phyloP scores from a whole-genome alignment of 306 rosid species.

The Rosa chinensis region DNA sequence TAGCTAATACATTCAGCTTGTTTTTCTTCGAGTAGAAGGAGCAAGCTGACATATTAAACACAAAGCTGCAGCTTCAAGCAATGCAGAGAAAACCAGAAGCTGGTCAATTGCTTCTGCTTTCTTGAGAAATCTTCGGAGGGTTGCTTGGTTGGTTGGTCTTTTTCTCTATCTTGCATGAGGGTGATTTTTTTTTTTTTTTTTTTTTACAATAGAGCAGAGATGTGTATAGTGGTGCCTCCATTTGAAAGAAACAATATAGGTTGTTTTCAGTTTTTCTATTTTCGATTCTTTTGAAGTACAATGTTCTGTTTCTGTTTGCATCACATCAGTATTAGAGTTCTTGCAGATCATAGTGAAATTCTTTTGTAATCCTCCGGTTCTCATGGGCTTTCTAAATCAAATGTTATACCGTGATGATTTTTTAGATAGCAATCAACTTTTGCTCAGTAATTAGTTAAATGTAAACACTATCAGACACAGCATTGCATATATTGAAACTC shows the following conservation, averaged over 20 bases:
- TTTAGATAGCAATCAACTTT: not conserved
- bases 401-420: slow-evolving; percentile 7
- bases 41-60: slow-evolving; percentile 33
- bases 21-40: slow-evolving; percentile 25
- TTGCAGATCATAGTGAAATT: slow-evolving; percentile 42
- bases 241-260: slow-evolving; percentile 33
- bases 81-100: slow-evolving; percentile 44
- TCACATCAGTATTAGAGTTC: slow-evolving; percentile 30
- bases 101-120: slow-evolving; percentile 35
- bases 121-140: slow-evolving; percentile 34
- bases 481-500: not conserved
- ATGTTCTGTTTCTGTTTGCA: slow-evolving; percentile 38
- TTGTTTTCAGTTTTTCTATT: slow-evolving; percentile 17
- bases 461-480: not conserved
- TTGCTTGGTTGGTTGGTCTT: slow-evolving; percentile 25
- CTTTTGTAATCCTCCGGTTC: slow-evolving; percentile 38
- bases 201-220: slow-evolving; percentile 20
- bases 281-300: slow-evolving; percentile 15
- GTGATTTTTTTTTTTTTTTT: slow-evolving; percentile 3
- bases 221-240: slow-evolving; percentile 55
- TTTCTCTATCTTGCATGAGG: slow-evolving; percentile 26
- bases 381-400: slow-evolving; percentile 30
- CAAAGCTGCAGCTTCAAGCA: slow-evolving; percentile 25
- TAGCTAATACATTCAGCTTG: slow-evolving; percentile 23
- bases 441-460: not conserved